These are phyloP conservation scores for Porphyridium purpureum DNA, from an alignment of 23 red algal genomes.

Conservation along the genomic window DNA sequence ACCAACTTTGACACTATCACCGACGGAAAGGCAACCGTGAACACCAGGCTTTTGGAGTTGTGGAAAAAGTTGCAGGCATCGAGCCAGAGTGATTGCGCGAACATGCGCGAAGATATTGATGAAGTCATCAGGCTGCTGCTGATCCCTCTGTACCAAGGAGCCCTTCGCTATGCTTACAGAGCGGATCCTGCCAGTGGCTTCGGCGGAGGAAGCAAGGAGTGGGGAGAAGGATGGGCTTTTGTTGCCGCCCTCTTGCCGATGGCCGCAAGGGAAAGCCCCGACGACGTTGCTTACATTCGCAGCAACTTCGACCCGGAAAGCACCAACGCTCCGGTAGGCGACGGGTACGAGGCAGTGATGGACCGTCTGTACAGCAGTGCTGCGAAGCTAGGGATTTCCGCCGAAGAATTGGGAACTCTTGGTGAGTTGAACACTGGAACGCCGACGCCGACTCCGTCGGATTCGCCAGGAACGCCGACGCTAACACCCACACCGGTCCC, in stretches of 20 bases:
- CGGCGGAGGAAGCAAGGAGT: background rate
- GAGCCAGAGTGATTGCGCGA: background rate
- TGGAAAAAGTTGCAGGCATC: background rate
- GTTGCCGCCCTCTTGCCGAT: background rate
- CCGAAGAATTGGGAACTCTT: too few species aligned
- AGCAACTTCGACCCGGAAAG: constrained; percentile 5
- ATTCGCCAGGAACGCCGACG: too few species aligned
- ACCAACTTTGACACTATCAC: background rate
- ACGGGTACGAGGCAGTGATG: constrained; percentile 1
- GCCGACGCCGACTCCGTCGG: too few species aligned
- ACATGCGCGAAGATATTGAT: background rate
- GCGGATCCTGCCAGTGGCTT: background rate
- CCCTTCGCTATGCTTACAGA: background rate
- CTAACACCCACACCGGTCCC: too few species aligned
- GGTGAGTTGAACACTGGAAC: background rate
- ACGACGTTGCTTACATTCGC: background rate
- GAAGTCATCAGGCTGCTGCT: background rate
- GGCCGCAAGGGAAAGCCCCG: background rate
- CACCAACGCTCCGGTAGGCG: background rate
- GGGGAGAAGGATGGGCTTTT: constrained; percentile 2
- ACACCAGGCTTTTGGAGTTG: background rate
- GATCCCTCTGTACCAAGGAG: constrained; percentile 5
- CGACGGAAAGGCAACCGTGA: background rate
- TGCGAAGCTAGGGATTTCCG: background rate
- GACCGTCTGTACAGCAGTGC: background rate